Evolutionary conservation across 805 yeast species (phyloP), one percentile per base, ranked within the genome.

Genomic region (Cyberlindnera petersonii): DNA sequence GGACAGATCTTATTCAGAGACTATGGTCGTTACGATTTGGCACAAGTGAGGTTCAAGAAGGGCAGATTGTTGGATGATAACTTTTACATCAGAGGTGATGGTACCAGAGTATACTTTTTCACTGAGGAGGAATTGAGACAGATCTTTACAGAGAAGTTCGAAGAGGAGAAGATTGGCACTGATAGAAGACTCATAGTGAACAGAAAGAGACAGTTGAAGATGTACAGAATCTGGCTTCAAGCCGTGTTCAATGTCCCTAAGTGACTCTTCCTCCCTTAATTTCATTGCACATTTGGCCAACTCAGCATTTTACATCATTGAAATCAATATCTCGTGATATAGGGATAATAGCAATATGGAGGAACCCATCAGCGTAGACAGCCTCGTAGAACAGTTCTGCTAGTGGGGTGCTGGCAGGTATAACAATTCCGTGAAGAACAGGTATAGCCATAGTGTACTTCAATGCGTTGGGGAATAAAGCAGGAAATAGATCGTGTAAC

Each of bases 221-320:
- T 93, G 98, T 93, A 86, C 60, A 72, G 98, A 55, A 86, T 88
- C 43, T 93, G 98, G 98, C 65, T 93, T 40, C 98, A 93, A 65
- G 98, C 93, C 1, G 88, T 86, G 19, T 91, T 91, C 59, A 72
- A 67, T 24, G 69, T 63, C 26, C 68, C 69, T 5, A 33, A 38
- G 26, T 42, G 26, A 18, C 34, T 30, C 6, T 30, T 19, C 19
- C n/a, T 4, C 11, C 6, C 8, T 31, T 31, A 14, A 14, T 21
- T 21, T 21, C 22, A 31, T 31, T 31, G 33, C 33, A 31, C 22
- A 14, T 6, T 7, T 13, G 22, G 20, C 22, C 33, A 31, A 26
- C 22, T 31, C 33, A 31, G 15, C 20, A 10, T 19, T 11, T 29
- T 29, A 16, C 33, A 21, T 31, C 22, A 30, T 30, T n/a, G 9